Evolutionary conservation across 1,139 yeast genomes (phyloP).

Genomic region (Pichia kudriavzevii): DNA sequence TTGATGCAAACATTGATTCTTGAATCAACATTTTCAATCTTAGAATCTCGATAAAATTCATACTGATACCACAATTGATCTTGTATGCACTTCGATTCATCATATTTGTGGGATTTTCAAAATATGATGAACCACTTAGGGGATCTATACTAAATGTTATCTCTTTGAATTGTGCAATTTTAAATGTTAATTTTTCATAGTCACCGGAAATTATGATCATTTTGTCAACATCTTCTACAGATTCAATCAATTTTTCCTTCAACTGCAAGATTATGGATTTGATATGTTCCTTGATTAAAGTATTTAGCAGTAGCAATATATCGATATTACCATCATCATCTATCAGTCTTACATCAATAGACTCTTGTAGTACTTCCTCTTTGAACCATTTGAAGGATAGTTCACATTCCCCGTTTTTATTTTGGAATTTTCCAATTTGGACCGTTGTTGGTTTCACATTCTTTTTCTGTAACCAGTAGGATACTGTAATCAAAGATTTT

Average conservation of each 20-base stretch:
- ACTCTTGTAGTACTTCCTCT: slow-evolving; percentile 39
- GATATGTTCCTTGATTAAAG: slow-evolving; percentile 25
- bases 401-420: slow-evolving; percentile 29
- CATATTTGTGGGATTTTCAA: slow-evolving; percentile 39
- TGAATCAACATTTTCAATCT: slow-evolving; percentile 49
- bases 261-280: slow-evolving; percentile 27
- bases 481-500: slow-evolving; percentile 50
- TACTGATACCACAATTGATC: slow-evolving; percentile 31
- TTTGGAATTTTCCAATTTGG: slow-evolving; percentile 57
- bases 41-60: slow-evolving; percentile 34
- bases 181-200: slow-evolving; percentile 24
- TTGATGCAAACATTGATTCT: slow-evolving; percentile 43
- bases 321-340: slow-evolving; percentile 21
- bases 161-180: slow-evolving; percentile 31
- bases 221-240: slow-evolving; percentile 26
- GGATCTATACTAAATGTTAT: slow-evolving; percentile 33
- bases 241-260: slow-evolving; percentile 17
- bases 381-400: slow-evolving; percentile 63
- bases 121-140: slow-evolving; percentile 39
- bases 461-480: slow-evolving; percentile 60
- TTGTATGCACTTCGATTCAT: slow-evolving; percentile 32
- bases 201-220: slow-evolving; percentile 20
- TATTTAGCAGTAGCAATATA: slow-evolving; percentile 23
- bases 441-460: slow-evolving; percentile 42
- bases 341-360: slow-evolving; percentile 24